phyloP scores from a whole-genome alignment of 371 early-diverging fungal species.

The Chytridiales sp. region DNA sequence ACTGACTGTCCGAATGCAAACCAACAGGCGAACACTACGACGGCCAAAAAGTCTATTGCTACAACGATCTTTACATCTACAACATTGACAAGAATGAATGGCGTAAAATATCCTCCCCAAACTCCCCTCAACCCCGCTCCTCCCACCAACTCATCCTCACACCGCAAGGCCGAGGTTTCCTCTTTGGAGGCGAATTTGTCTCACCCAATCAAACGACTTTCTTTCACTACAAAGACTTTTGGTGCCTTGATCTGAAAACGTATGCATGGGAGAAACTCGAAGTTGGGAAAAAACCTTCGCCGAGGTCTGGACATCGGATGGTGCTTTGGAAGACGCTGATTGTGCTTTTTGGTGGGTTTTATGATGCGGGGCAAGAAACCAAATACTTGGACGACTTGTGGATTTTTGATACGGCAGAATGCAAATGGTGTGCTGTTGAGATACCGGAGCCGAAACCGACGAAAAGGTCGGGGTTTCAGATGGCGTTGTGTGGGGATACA shows the following conservation, averaged over 20 bases:
- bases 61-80: conserved; percentile 48
- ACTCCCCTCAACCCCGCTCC: conserved; percentile 60
- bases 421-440: conserved; percentile 62
- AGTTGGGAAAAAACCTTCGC: conserved; percentile 41
- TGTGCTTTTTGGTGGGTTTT: conserved; percentile 63
- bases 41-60: conserved; percentile 50
- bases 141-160: conserved; percentile 61
- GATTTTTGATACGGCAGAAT: conserved; percentile 61
- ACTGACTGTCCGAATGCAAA: no score
- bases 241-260: conserved; percentile 61
- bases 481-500: conserved; percentile 50
- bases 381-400: conserved; percentile 62
- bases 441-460: conserved; percentile 53
- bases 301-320: conserved; percentile 53
- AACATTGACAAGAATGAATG: conserved; percentile 63
- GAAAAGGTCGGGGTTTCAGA: conserved; percentile 60
- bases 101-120: conserved; percentile 50
- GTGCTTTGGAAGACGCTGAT: conserved; percentile 60
- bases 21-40: conserved; percentile 55
- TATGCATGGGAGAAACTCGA: conserved; percentile 64
- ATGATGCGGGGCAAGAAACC: conserved; percentile 58
- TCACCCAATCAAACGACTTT: conserved; percentile 59
- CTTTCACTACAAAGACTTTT: conserved; percentile 67
- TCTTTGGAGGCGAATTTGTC: conserved; percentile 63
- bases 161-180: conserved; percentile 53